Evolutionary conservation across 768 basidiomycete genomes (phyloP), one percentile per base, ranked within the genome.

Genomic region (Pulveroboletus frians): DNA sequence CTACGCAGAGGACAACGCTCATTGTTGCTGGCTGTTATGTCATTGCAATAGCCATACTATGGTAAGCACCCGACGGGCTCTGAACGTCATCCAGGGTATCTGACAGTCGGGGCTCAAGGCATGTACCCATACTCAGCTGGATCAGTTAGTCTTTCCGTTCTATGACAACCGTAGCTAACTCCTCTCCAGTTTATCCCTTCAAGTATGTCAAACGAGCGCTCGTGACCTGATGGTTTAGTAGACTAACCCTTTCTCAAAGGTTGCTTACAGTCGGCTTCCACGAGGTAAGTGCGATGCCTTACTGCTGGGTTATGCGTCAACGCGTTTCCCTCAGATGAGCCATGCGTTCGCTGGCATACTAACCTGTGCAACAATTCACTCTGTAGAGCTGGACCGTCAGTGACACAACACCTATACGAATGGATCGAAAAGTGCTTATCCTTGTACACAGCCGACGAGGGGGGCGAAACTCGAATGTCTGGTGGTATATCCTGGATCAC

Each of bases 241-340:
- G 30, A 41, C 60, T 66, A 43, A 66, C 62, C 27, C 9, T 18
- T 54, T 44, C 27, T 6, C 23, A 55, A 88, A 64, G 89, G 59
- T 65, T 92, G 46, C 76, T 92, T 43, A 91, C 90, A 1, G 90
- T 92, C 40, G 90, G 90, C 41, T 91, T 92, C 63, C 90, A 92
- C 68, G 90, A 92, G 73, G 88, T 85, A 56, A 51, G 57, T 27
- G 10, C 15, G n/a, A 17, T 14, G 27, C 65, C 57, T 21, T 13
- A 44, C 38, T 36, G 34, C 38, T 44, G 36, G 36, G 31, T 39
- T 32, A 21, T 15, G 17, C 6, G 7, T 34, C 31, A 30, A 53
- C 47, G 14, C 44, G 26, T 44, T 47, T 50, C 43, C 42, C 41
- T 6, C 38, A 90, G 88, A 88, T 92, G 86, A 88, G 86, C 75